Evolutionary conservation across 2,329 filamentous ascomycete genomes (phyloP).

Genomic region (Curvularia eragrostidis): DNA sequence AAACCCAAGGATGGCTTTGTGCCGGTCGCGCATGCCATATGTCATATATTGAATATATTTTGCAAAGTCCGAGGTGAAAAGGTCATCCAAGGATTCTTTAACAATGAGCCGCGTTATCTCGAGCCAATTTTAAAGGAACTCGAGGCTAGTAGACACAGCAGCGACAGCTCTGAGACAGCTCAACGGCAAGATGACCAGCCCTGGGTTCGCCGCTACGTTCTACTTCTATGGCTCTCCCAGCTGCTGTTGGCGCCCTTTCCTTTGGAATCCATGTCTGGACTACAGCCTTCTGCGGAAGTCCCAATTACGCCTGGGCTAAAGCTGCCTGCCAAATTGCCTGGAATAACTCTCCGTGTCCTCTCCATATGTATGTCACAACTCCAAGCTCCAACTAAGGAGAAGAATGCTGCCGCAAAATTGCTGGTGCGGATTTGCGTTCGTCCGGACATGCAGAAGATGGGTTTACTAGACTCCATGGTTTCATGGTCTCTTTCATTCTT

Average conservation of each 20-base stretch:
- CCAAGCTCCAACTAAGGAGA: conserved; percentile 79
- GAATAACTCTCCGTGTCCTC: conserved; percentile 73
- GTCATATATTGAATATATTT: conserved; percentile 82
- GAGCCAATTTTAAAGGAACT: conserved; percentile 79
- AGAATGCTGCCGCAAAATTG: conserved; percentile 83
- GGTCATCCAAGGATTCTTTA: conserved; percentile 87
- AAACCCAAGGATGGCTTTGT: conserved; percentile 31
- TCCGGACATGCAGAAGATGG: conserved; percentile 83
- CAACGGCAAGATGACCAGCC: conserved; percentile 31
- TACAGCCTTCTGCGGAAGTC: conserved; percentile 41
- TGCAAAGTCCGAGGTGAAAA: conserved; percentile 96
- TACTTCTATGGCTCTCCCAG: conserved; percentile 77
- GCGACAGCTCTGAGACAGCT: conserved; percentile 20
- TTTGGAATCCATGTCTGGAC: conserved; percentile 77
- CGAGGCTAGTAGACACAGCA: conserved; percentile 61
- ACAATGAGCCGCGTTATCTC: conserved; percentile 85
- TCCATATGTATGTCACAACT: conserved; percentile 75
- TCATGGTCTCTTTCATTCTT: conserved; percentile 73
- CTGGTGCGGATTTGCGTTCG: conserved; percentile 83
- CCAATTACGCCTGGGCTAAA: conserved; percentile 53
- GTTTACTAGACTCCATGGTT: conserved; percentile 71
- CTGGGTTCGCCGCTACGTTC: conserved; percentile 90
- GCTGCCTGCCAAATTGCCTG: conserved; percentile 69
- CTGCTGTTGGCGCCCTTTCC: conserved; percentile 79
- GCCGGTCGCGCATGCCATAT: conserved; percentile 65